Base-by-base conservation (phyloP, 2,329 filamentous ascomycete species). In the Epichloe glyceriae region DNA sequence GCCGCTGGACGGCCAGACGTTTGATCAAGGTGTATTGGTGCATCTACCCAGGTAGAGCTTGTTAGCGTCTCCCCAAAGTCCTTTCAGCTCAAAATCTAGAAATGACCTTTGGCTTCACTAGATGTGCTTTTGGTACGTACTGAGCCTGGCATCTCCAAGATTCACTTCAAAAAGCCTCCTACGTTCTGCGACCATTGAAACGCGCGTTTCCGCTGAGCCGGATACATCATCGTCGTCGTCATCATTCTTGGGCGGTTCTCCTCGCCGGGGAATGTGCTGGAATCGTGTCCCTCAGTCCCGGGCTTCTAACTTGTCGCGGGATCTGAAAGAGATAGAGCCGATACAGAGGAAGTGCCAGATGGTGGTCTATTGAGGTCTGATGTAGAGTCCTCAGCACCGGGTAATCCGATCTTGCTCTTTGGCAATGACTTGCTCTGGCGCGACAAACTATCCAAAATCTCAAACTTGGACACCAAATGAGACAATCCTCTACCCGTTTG, bases 391-490 rank as follows among this genome's bases (percentile, higher is more conserved):
- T 33, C n/a, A n/a, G 14, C 30, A 10, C 26, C 30, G 11, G 37
- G 33, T 33, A n/a, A 19, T 14, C 38, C 37, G 19, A 7, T 5
- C 40, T 33, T 34, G 19, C 39, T 45, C 15, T 14, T 14, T n/a
- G 26, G 41, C n/a, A 46, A 1, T 4, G 26, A 20, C 17, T 46
- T 51, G 47, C 37, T 37, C 17, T 47, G 37, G 22, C 46, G 52
- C 35, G 55, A 46, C 6, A 49, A 39, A 19, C 55, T 55, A 46
- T 65, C 62, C 3, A 64, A 55, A n/a, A 55, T 53, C 53, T 68
- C 66, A 38, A 67, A 68, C 41, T 62, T 67, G n/a, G 63, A 65
- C 0, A 68, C 59, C 15, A 68, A 60, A 30, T 64, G 60, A 37
- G 65, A 60, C 22, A 68, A 52, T n/a, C 15, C 30, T 12, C 44